Evolutionary conservation across 106 monocot species (phyloP), one percentile per base, ranked within the genome.

Genomic region (Gastrodia elata): DNA sequence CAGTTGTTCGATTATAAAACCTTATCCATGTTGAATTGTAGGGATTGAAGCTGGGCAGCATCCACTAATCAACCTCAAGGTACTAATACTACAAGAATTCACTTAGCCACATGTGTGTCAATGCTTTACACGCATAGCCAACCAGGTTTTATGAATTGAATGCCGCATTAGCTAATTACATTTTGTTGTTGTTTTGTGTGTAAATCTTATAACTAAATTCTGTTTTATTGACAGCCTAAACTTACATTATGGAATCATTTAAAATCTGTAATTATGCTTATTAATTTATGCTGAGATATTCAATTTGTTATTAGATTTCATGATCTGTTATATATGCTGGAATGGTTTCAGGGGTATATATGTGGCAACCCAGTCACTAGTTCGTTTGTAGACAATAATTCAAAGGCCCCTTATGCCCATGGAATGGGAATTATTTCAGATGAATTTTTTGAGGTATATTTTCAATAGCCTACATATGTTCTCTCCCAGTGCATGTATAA

Each of bases 311-410:
- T 61, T 61, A 28, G 27, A 61, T 27, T 61, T 32, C 4, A 30
- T 61, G 61, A 32, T 61, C 2, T 52, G 13, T 55, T 55, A n/a
- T 55, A 10, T n/a, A 24, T 61, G 11, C 37, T 38, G 67, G 67
- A 67, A 67, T 36, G 34, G 70, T 72, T 70, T 59, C 34, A 87
- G 87, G 87, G 87, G 27, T 87, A 87, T 76, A 9, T 78, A 28
- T 6, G 76, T 33, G 83, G 83, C 10, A 87, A 87, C 52, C 87
- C 87, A 34, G 0, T 14, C 37, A 87, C 87, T 34, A 77, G 78
- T 22, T 72, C 75, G 18, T 13, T 25, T 1, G 13, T 42, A 42
- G 81, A 87, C 69, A 0, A 2, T 0, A 73, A 78, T 75, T 73
- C 75, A 42, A 59, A 25, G 68, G 68, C 81, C 11, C 81, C 83